These are phyloP conservation scores for Fraxinus velutina DNA, from an alignment of 305 asterid genomes.

Conservation along the genomic window DNA sequence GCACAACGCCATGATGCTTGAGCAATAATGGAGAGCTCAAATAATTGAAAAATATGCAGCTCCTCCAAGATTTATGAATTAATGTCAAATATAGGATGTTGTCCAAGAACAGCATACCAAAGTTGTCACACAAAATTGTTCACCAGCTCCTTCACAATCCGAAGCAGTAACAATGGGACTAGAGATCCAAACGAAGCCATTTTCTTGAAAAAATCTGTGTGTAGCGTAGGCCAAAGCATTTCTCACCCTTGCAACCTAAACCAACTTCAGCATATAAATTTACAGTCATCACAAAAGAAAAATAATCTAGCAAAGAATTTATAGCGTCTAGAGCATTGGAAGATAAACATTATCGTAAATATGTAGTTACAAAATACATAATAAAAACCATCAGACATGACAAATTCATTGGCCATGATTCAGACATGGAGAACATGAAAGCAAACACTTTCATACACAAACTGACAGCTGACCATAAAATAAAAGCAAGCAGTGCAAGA, in stretches of 20 bases:
- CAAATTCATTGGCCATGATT: neutral
- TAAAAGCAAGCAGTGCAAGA: neutral
- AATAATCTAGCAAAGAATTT: neutral
- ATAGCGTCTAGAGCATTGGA: conserved; percentile 6
- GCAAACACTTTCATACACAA: neutral
- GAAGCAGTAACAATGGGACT: conserved; percentile 97
- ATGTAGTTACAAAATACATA: conserved; percentile 11
- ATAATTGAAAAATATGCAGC: conserved; percentile 6
- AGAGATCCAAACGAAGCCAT: conserved; percentile 94
- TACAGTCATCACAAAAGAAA: neutral
- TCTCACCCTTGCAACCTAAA: conserved; percentile 92
- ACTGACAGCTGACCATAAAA: neutral
- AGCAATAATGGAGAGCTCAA: conserved; percentile 2
- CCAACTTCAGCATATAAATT: conserved; percentile 20
- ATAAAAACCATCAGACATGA: neutral
- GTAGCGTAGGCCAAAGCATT: conserved; percentile 92
- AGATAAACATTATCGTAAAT: conserved; percentile 10
- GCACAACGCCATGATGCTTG: neutral
- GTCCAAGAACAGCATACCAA: conserved; percentile 56
- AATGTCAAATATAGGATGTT: conserved; percentile 17
- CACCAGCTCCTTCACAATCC: conserved; percentile 99
- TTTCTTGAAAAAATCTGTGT: conserved; percentile 90
- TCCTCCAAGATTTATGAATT: conserved; percentile 20
- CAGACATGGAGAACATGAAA: neutral
- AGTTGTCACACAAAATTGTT: conserved; percentile 96